Conservation (phyloP, 768 basidiomycete species). For the Tremella yokohamensis region DNA sequence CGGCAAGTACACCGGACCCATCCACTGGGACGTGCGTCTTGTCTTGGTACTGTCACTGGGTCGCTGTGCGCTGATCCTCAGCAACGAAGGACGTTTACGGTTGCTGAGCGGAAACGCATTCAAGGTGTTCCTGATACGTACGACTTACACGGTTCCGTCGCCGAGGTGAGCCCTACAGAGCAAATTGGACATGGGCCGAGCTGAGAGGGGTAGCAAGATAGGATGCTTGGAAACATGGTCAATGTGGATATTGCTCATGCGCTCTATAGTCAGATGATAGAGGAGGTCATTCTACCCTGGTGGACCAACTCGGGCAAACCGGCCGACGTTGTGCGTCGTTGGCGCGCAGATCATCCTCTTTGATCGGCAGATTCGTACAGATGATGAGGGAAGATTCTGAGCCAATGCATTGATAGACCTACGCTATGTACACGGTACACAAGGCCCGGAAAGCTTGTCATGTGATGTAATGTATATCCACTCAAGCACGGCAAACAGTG, state of each 20-base stretch:
- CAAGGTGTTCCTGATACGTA: conserved; percentile 33
- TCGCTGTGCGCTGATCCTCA: background rate
- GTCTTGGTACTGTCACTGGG: background rate
- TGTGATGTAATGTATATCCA: too few species aligned
- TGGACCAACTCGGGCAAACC: conserved; percentile 20
- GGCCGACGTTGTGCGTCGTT: conserved; percentile 1
- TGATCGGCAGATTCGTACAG: too few species aligned
- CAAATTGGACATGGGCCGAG: background rate
- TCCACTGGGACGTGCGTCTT: conserved; percentile 26
- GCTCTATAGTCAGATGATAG: conserved; percentile 15
- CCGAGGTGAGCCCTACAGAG: conserved; percentile 1
- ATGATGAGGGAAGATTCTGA: too few species aligned
- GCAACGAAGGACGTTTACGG: conserved; percentile 26
- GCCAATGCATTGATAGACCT: too few species aligned
- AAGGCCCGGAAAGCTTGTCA: too few species aligned
- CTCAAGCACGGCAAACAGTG: too few species aligned
- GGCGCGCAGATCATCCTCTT: conserved; percentile 12
- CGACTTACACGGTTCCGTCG: background rate
- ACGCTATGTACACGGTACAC: too few species aligned
- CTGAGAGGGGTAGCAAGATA: conserved; percentile 12
- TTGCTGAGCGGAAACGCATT: conserved; percentile 31
- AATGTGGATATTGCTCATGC: conserved; percentile 24
- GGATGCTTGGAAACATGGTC: conserved; percentile 21
- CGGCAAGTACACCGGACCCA: conserved; percentile 21
- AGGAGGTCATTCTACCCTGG: conserved; percentile 22